These are phyloP conservation scores for Candida koratica DNA, from an alignment of 805 yeast genomes.

Conservation along the genomic window DNA sequence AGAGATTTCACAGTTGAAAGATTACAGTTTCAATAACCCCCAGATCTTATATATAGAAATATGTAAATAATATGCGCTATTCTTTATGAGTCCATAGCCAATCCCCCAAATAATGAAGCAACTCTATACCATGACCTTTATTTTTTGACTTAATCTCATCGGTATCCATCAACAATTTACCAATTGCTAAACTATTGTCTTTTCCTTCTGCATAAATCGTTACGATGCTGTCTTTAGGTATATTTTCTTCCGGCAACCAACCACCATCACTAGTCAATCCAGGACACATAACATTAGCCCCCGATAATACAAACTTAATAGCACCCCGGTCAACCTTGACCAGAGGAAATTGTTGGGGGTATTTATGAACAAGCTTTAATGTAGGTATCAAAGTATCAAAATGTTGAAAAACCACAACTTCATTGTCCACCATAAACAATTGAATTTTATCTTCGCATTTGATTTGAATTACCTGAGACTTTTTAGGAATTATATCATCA, in stretches of 20 bases:
- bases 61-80: background rate
- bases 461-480: slow-evolving; percentile 70
- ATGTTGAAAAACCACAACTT: slow-evolving; percentile 75
- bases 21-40: slow-evolving; percentile 5
- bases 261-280: slow-evolving; percentile 89
- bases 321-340: slow-evolving; percentile 96
- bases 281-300: slow-evolving; percentile 97
- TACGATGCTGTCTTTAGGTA: slow-evolving; percentile 67
- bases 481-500: slow-evolving; percentile 84
- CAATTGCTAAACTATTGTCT: slow-evolving; percentile 85
- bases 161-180: slow-evolving; percentile 82
- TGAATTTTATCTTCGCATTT: slow-evolving; percentile 90
- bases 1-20: slow-evolving; percentile 26
- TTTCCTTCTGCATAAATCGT: slow-evolving; percentile 90
- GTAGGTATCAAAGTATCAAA: slow-evolving; percentile 78
- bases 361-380: slow-evolving; percentile 70
- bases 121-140: slow-evolving; percentile 86
- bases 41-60: slow-evolving; percentile 2
- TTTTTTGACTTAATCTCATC: slow-evolving; percentile 79
- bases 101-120: slow-evolving; percentile 82
- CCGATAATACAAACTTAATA: slow-evolving; percentile 89
- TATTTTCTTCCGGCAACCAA: slow-evolving; percentile 66
- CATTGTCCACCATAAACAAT: slow-evolving; percentile 66
- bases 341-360: slow-evolving; percentile 77
- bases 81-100: slow-evolving; percentile 61